Base-by-base conservation (phyloP, 306 rosid genomes). In the Ceratonia siliqua region DNA sequence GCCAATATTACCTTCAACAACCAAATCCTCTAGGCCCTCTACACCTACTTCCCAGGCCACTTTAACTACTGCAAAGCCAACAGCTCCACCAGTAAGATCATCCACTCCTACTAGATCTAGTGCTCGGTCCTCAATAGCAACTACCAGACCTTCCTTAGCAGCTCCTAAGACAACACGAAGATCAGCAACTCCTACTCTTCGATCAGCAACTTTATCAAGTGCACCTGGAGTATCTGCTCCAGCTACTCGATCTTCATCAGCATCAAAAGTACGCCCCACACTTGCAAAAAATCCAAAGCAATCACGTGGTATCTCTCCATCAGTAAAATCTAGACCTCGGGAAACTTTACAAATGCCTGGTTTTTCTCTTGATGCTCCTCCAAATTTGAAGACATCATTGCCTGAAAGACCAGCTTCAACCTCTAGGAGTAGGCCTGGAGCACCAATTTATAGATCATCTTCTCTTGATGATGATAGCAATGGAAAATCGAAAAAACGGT, bases 351-450 rank as follows among this genome's bases (percentile, higher is more conserved):
- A 87, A 80, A 83, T 83, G 81, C 87, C 87, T 76, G 89, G 89
- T 25, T 78, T 78, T 74, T 70, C 92, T 56, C 70, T 27, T 56
- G 95, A 87, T 57, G 89, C 89, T 59, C 89, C 89, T 15, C 76
- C 88, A 72, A 79, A 85, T 80, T 68, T 91, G 70, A 91, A 76
- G 81, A 86, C 87, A 43, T 75, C 88, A 35, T 32, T 81, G 73
- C 73, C 85, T 2, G 90, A 84, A 68, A 85, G 96, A 65, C 90
- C 94, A 3, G 70, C 82, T 78, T 90, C 96, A 36, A 73, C 87
- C 81, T 85, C 90, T 20, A 92, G 80, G 86, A 89, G 66, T 72
- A 87, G 91, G 82, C 90, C 92, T 15, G 87, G 76, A 52, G 87
- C 72, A 35, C 81, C 78, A 8, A 83, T 57, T 75, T 61, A 82